Base-by-base conservation (phyloP, 1,284 basidiomycete species). In the Singerocomus inundabilis region DNA sequence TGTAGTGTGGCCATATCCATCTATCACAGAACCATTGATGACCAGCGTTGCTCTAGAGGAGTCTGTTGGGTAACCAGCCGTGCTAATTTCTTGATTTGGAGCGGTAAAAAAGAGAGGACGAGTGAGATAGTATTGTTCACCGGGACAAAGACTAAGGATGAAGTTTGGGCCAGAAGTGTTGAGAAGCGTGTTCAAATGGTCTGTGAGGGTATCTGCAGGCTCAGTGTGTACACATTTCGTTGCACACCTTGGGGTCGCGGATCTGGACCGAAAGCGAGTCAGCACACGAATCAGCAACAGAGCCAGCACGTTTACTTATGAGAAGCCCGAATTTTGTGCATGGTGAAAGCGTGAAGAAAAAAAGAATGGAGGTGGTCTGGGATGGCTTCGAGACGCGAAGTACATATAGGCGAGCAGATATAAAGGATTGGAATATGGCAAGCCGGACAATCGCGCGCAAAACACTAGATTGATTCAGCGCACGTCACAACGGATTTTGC, bases 1-100 rank as follows among this genome's bases (percentile, higher is more conserved):
- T 1, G 80, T 85, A 0, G 87, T 84, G 52, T 88, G 86, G 3
- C 84, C 84, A 36, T 70, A 62, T 6, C 79, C 80, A 57, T 84
- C 74, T 7, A 58, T 53, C 1, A 81, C 66, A 26, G 75, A 68
- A 2, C 89, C 90, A 56, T 68, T 69, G 5, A 92, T 77, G 24
- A 78, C 68, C 18, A 85, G 67, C 8, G 70, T 77, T 1, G 83
- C 82, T 40, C 83, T 72, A 4, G 68, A 68, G 33, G 70, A 65
- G n/a, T 72, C 80, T 0, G 75, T 80, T 0, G 90, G 90, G 56
- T 90, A 88, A 12, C 86, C 87, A 6, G 75, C 62, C 0, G 90
- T 92, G 56, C 81, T 87, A 41, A 92, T 91, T 68, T 92, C 90
- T 69, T 92, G 84, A 57, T 82, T 71, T 0, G 79, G 73, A 7